Evolutionary conservation across 306 rosid species (phyloP).

Genomic region (Trifolium pratense): DNA sequence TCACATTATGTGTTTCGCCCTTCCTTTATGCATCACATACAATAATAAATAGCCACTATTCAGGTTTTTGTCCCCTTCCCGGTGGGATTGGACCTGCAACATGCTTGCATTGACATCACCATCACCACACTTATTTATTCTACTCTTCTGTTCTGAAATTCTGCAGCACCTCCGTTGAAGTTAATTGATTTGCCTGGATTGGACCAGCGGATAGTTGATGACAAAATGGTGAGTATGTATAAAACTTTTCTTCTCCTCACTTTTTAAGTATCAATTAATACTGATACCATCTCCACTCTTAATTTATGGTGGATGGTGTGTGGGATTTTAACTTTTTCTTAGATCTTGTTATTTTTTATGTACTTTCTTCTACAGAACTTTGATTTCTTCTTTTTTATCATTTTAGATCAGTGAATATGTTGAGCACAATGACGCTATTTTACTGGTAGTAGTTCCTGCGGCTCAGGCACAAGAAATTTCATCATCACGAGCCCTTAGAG

Average conservation of each 20-base stretch:
- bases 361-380: conserved; percentile 32
- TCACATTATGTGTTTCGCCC: conserved; percentile 12
- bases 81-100: background rate
- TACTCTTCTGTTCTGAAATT: conserved; percentile 36
- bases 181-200: conserved; percentile 97
- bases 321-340: conserved; percentile 29
- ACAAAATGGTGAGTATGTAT: conserved; percentile 69
- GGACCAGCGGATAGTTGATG: conserved; percentile 87
- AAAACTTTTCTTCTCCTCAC: conserved; percentile 23
- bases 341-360: conserved; percentile 35
- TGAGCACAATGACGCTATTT: conserved; percentile 92
- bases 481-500: conserved; percentile 83
- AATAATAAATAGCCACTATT: too few relatives aligned
- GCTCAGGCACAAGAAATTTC: conserved; percentile 92
- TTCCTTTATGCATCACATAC: conserved; percentile 14
- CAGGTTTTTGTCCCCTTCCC: too few relatives aligned
- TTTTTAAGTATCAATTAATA: conserved; percentile 18
- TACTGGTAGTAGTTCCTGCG: conserved; percentile 86
- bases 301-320: conserved; percentile 24
- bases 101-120: background rate
- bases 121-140: conserved; percentile 19
- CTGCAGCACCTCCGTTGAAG: conserved; percentile 87
- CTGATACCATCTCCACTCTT: conserved; percentile 30
- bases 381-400: conserved; percentile 43
- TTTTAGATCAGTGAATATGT: conserved; percentile 84